Base-by-base conservation (phyloP, 2,329 filamentous ascomycete species). In the Cercospora nicotianae region DNA sequence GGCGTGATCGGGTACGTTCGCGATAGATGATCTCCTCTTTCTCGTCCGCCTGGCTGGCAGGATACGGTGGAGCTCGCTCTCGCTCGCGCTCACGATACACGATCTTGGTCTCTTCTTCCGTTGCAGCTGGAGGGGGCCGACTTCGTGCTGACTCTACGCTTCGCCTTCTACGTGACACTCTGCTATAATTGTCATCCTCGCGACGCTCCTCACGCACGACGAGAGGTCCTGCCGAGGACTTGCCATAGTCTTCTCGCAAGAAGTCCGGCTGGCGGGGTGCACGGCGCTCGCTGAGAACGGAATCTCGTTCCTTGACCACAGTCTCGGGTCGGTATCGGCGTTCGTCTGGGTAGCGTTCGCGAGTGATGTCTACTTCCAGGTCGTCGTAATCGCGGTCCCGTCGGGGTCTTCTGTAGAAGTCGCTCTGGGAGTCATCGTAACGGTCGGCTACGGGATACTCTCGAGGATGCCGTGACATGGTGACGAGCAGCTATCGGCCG, bases 211-310 rank as follows among this genome's bases (percentile, higher is more conserved):
- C 81, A 20, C 81, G 80, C 62, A 85, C 74, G 75, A 86, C 77
- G 77, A 84, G 64, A 70, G 81, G 73, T 73, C 84, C 77, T 70
- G 83, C 75, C 69, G 74, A 76, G 20, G 65, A 78, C 64, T 81
- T 78, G 69, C 81, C 82, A 74, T 84, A 84, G 73, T 84, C 82
- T 66, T 85, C 83, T 57, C 82, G 79, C 66, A 85, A 77, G 74
- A 85, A 84, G 72, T 84, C 83, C 62, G 83, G 83, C 65, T 79
- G 77, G 59, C 81, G 80, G 60, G 81, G 80, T 30, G 79, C 79
- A 10, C 82, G 77, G 23, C 77, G 75, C 45, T 76, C 74, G 63
- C 70, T 73, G 18, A 78, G 67, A 23, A 78, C 75, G 5, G 76
- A 75, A 42, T 76, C 76, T 58, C 76, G 71, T 74, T 76, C 75